Percentiles rank a stretch among this genome's conserved stretches.
Evolutionary conservation across 345 rosid genomes (phyloP).

Genomic region (Salix suchowensis): DNA sequence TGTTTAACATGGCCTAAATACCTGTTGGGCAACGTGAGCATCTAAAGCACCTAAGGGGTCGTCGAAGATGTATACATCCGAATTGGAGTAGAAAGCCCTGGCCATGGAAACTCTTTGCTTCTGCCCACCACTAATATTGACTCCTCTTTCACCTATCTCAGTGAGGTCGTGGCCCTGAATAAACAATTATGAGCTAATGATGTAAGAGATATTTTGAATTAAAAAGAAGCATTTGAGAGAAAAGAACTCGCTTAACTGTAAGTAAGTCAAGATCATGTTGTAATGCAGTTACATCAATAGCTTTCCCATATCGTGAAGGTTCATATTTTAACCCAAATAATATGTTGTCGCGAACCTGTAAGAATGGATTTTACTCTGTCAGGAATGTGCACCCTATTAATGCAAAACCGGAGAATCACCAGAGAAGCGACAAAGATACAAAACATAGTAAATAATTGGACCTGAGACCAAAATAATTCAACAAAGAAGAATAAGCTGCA

Average conservation of each 20-base stretch:
- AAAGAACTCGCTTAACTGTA: constrained; percentile 41
- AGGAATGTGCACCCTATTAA: not conserved
- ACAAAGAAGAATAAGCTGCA: not conserved
- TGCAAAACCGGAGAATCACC: not conserved
- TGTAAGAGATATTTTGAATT: constrained; percentile 5
- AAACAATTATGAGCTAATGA: constrained; percentile 10
- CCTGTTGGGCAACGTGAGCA: constrained; percentile 32
- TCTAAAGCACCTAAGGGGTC: constrained; percentile 36
- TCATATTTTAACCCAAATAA: constrained; percentile 82
- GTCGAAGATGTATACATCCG: constrained; percentile 29
- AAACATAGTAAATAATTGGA: not conserved
- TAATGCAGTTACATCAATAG: constrained; percentile 80
- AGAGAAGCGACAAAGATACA: not conserved
- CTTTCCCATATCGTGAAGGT: constrained; percentile 58
- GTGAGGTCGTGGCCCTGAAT: constrained; percentile 67
- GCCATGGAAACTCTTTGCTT: constrained; percentile 33
- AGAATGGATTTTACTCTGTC: not conserved
- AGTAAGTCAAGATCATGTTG: constrained; percentile 86
- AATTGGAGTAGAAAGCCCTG: constrained; percentile 27
- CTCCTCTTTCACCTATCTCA: constrained; percentile 35
- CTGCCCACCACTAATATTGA: constrained; percentile 37
- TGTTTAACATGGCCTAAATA: not conserved
- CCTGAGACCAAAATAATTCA: not conserved
- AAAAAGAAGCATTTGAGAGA: not conserved
- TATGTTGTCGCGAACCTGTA: constrained; percentile 87